phyloP scores from a whole-genome alignment of 1,139 yeast genomes.

The Pichia norvegensis region DNA sequence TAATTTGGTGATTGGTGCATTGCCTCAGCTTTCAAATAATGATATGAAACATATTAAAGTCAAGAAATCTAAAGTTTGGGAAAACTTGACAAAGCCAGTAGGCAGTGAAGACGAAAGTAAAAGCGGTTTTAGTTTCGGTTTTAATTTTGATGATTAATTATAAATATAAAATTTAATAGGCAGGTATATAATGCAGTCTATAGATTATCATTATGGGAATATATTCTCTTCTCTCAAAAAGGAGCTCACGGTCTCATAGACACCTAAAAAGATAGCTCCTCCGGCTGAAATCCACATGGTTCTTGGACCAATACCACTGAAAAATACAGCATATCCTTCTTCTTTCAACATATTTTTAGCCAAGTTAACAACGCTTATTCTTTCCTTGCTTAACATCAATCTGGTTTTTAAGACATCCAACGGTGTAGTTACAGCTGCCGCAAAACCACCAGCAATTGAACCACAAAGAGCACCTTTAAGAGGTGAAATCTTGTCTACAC shows the following conservation, averaged over 20 bases:
- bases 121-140: conserved; percentile 28
- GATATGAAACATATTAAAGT: neutral
- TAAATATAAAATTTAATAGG: neutral
- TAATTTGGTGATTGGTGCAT: conserved; percentile 30
- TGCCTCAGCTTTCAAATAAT: conserved; percentile 21
- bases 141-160: conserved; percentile 14
- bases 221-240: conserved; percentile 8
- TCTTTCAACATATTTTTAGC: conserved; percentile 44
- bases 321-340: conserved; percentile 65
- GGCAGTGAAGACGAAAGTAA: neutral
- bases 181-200: neutral
- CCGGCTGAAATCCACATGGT: conserved; percentile 98
- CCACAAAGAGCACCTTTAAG: conserved; percentile 91
- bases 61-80: conserved; percentile 18
- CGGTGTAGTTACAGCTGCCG: conserved; percentile 93
- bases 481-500: conserved; percentile 40
- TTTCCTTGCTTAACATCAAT: conserved; percentile 62
- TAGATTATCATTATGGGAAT: neutral
- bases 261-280: conserved; percentile 93
- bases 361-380: conserved; percentile 41
- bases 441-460: conserved; percentile 86
- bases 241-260: conserved; percentile 66
- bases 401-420: conserved; percentile 88
- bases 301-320: conserved; percentile 85
- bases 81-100: conserved; percentile 13